These are phyloP conservation scores for Desmodesmus armatus DNA, from an alignment of 139 green algal species.

Conservation along the genomic window DNA sequence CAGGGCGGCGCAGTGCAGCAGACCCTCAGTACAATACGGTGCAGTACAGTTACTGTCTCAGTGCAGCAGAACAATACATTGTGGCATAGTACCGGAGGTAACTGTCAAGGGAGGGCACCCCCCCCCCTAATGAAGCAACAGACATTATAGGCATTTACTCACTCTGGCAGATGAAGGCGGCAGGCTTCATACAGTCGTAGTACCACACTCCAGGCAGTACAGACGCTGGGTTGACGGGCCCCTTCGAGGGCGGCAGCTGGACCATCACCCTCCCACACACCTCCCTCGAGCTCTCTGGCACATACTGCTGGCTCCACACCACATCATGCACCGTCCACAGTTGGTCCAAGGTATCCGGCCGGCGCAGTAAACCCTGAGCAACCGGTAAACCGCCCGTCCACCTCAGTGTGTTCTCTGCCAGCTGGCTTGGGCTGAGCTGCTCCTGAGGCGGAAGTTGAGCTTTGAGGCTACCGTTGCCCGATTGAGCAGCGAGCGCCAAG, in stretches of 20 bases:
- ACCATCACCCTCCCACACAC: constrained; percentile 37
- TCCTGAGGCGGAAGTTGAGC: too few species aligned
- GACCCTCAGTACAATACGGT: too few species aligned
- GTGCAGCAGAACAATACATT: too few species aligned
- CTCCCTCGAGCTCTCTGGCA: constrained; percentile 2
- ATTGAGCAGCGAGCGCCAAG: too few species aligned
- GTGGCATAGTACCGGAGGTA: too few species aligned
- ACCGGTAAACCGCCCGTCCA: constrained; percentile 12
- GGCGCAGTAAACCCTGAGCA: neutral
- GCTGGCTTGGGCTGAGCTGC: constrained; percentile 18
- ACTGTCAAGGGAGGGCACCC: too few species aligned
- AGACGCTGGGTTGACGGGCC: neutral
- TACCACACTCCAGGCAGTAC: constrained; percentile 35
- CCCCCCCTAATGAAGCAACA: too few species aligned
- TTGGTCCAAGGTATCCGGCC: neutral
- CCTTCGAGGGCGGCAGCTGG: neutral
- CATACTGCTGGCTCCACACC: constrained; percentile 37
- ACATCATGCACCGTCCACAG: constrained; percentile 46
- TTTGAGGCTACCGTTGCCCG: too few species aligned
- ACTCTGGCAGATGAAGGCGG: constrained; percentile 38
- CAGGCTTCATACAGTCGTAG: constrained; percentile 32
- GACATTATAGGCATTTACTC: neutral
- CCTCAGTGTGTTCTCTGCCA: neutral
- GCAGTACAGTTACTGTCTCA: too few species aligned
- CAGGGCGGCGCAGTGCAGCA: too few species aligned